phyloP scores from a whole-genome alignment of 441 rosid species.

The Rhodomyrtus psidioides region DNA sequence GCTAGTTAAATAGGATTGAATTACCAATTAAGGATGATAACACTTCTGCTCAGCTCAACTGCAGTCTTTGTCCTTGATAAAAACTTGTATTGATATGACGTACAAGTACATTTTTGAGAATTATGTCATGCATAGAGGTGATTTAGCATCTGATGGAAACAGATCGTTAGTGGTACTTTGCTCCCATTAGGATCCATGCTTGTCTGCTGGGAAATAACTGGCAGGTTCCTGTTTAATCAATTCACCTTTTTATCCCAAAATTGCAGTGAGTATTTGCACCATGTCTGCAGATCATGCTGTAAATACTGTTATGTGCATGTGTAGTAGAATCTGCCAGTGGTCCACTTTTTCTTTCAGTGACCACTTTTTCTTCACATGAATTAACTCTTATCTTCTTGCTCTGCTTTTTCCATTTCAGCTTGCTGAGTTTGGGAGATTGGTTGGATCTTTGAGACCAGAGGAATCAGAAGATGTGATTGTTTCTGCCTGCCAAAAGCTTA shows the following conservation, averaged over 20 bases:
- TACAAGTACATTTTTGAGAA: background rate
- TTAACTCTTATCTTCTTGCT: slow-evolving; percentile 2
- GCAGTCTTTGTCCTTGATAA: background rate
- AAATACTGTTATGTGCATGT: background rate
- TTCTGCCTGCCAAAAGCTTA: slow-evolving; percentile 79
- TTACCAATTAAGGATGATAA: background rate
- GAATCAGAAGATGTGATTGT: slow-evolving; percentile 87
- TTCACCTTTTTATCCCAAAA: background rate
- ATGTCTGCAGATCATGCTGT: background rate
- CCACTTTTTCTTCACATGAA: background rate
- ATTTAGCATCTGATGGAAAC: background rate
- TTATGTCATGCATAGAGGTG: background rate
- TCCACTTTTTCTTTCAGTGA: background rate
- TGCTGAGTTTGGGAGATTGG: slow-evolving; percentile 87
- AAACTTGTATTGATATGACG: background rate
- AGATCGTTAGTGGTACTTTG: background rate
- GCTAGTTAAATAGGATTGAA: background rate
- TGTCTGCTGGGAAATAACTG: background rate
- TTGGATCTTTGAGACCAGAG: slow-evolving; percentile 66
- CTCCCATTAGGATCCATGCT: background rate
- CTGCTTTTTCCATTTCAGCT: slow-evolving; percentile 41
- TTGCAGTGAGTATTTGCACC: background rate
- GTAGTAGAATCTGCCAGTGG: background rate
- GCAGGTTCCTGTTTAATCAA: background rate
- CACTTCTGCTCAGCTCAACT: background rate